phyloP scores from a whole-genome alignment of 106 monocot genomes.

The Cymbidium sinense region DNA sequence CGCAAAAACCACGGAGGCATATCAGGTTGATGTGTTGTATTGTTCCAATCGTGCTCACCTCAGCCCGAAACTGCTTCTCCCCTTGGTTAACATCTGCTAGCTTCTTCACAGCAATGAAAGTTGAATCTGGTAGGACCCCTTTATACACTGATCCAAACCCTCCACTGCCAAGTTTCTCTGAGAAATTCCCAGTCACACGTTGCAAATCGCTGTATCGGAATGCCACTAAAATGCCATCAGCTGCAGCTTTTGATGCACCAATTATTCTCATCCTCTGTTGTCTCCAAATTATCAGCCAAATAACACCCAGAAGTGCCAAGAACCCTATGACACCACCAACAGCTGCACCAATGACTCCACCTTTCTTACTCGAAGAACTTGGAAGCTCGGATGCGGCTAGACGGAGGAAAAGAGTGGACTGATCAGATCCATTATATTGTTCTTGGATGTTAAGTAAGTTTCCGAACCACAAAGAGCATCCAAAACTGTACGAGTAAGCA shows the following conservation, averaged over 20 bases:
- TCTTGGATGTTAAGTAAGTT: conserved; percentile 27
- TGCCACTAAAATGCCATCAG: conserved; percentile 12
- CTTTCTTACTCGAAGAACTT: conserved; percentile 1
- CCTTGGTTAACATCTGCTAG: conserved; percentile 33
- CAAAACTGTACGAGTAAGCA: conserved; percentile 15
- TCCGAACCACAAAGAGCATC: conserved; percentile 20
- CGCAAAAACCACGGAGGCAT: conserved; percentile 45
- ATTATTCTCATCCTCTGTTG: conserved; percentile 7
- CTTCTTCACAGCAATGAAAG: conserved; percentile 37
- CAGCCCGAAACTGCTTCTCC: conserved; percentile 49
- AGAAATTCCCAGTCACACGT: conserved; percentile 32
- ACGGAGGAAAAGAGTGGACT: conserved; percentile 29
- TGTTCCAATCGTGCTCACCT: conserved; percentile 42
- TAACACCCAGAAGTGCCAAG: neutral
- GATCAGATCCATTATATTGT: neutral
- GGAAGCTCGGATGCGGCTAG: conserved; percentile 26
- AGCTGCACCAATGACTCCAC: neutral
- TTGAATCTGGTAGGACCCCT: conserved; percentile 31
- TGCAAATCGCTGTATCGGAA: conserved; percentile 32
- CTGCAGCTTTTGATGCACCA: conserved; percentile 2
- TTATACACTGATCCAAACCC: conserved; percentile 46
- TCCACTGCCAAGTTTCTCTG: conserved; percentile 36
- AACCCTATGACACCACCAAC: conserved; percentile 6
- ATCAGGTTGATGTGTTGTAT: conserved; percentile 48
- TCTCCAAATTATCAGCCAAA: conserved; percentile 5